These are phyloP conservation scores for Plasmopara muralis DNA, from an alignment of 352 stramenopile species.

Conservation along the genomic window DNA sequence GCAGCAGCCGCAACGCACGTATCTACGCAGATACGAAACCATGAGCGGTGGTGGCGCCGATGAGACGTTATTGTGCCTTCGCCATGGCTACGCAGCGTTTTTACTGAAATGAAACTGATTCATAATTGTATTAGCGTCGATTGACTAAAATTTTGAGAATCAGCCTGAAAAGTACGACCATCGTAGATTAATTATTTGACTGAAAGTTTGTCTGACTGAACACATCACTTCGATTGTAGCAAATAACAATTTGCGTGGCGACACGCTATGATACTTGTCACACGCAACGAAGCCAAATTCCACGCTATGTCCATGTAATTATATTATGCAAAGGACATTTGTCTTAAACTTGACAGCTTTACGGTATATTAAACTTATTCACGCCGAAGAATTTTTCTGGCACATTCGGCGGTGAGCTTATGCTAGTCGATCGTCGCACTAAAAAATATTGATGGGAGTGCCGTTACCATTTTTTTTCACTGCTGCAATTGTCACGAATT, in stretches of 20 bases:
- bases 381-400: background rate
- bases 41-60: slow-evolving; percentile 10
- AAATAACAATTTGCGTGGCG: slow-evolving; percentile 6
- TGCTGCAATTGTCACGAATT: slow-evolving; percentile 7
- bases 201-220: slow-evolving; percentile 22
- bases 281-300: slow-evolving; percentile 2
- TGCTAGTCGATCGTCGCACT: slow-evolving; percentile 4
- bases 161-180: slow-evolving; percentile 5
- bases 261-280: slow-evolving; percentile 4
- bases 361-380: background rate
- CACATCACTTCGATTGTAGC: slow-evolving; percentile 19
- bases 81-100: slow-evolving; percentile 2
- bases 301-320: slow-evolving; percentile 2
- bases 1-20: slow-evolving; percentile 17
- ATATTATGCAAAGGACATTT: no score
- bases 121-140: background rate
- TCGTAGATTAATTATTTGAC: slow-evolving; percentile 5
- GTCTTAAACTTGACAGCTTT: no score
- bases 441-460: slow-evolving; percentile 7
- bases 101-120: background rate
- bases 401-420: background rate
- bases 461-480: background rate
- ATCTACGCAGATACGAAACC: slow-evolving; percentile 21
- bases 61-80: slow-evolving; percentile 21
- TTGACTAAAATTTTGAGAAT: slow-evolving; percentile 7